Evolutionary conservation across 164 flowering plant genomes (phyloP).

Genomic region (Stephania yunnanensis): DNA sequence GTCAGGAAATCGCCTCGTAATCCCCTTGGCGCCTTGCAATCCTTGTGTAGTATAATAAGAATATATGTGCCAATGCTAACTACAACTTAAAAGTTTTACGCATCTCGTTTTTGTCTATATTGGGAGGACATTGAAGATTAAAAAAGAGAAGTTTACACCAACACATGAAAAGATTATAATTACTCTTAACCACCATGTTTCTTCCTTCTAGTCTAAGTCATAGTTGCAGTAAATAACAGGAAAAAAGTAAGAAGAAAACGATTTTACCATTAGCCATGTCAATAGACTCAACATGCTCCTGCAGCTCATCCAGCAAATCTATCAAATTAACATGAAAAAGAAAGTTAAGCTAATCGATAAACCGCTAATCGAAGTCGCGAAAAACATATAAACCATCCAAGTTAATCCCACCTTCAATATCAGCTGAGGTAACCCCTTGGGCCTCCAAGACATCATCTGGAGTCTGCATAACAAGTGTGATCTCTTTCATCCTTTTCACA

Average conservation of each 20-base stretch:
- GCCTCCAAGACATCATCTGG: constrained; percentile 80
- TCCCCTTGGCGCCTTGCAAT: too few relatives aligned
- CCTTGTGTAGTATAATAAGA: too few relatives aligned
- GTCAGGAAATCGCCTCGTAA: too few relatives aligned
- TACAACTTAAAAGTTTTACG: too few relatives aligned
- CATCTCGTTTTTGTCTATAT: too few relatives aligned
- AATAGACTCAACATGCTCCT: constrained; percentile 93
- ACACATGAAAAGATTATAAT: too few relatives aligned
- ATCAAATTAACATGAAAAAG: constrained; percentile 14
- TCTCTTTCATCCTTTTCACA: constrained; percentile 86
- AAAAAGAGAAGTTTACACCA: too few relatives aligned
- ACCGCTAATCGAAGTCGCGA: not conserved
- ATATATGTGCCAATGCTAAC: too few relatives aligned
- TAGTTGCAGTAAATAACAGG: not conserved
- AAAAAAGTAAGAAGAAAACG: not conserved
- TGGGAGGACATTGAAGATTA: too few relatives aligned
- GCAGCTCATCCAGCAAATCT: constrained; percentile 91
- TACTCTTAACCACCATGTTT: too few relatives aligned
- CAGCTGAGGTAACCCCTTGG: constrained; percentile 76
- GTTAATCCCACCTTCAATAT: constrained; percentile 62
- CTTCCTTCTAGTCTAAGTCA: not conserved
- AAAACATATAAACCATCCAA: not conserved
- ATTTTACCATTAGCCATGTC: constrained; percentile 93
- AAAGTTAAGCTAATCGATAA: not conserved
- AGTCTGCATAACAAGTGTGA: constrained; percentile 87